Evolutionary conservation across 345 rosid species (phyloP), one percentile per base, ranked within the genome.

Genomic region (Lumnitzera racemosa): DNA sequence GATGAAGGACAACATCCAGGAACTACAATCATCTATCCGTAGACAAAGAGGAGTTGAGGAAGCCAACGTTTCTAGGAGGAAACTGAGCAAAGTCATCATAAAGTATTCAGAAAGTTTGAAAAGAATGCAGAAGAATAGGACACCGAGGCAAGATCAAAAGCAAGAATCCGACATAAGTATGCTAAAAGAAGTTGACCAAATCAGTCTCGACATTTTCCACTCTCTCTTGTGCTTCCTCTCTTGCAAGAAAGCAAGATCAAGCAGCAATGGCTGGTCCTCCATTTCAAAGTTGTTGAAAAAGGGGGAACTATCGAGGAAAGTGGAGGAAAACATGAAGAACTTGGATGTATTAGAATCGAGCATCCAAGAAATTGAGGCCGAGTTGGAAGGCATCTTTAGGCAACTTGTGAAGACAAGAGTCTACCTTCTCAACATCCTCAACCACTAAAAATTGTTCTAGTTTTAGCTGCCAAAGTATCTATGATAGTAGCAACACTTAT

Each of bases 101-200:
- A 56, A 54, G 24, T 23, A 29, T 41, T 36, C 24, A 0, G 55
- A 56, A 5, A 58, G 57, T 1, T n/a, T 65, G 59, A 78, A 76
- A 69, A 71, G 69, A 36, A 59, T 47, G 53, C 66, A 70, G 57
- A 53, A 60, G 59, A 55, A 31, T 0, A 46, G 49, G 53, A 15
- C 15, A 15, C 25, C 11, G 29, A 47, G 24, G 20, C 49, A 25
- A 16, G 61, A 25, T 17, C 9, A 59, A 1, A n/a, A 56, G 11
- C 20, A 2, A 4, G 53, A 17, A 12, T 51, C 49, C 17, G 49
- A 56, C 23, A 25, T 67, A 47, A 46, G 17, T 14, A 67, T 76
- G 57, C 64, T 74, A 63, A 70, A 58, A 63, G 57, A 74, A 69
- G 75, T 59, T 20, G 64, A 77, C 62, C 64, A 70, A 49, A 61